These are phyloP conservation scores for Blepharisma japonicum DNA, from an alignment of 73 alveolate species.

Conservation along the genomic window DNA sequence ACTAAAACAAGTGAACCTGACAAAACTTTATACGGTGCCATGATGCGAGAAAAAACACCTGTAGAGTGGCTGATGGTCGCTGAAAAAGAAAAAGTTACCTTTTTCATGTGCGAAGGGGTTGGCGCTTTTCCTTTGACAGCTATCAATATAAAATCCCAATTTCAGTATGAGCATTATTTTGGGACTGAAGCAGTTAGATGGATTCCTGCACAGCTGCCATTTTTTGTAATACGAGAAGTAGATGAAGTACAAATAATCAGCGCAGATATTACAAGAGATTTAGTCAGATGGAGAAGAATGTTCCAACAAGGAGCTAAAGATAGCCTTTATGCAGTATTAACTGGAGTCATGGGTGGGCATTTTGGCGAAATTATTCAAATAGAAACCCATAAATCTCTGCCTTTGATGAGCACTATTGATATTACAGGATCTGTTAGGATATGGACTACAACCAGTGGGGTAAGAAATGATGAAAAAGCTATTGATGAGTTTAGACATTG, in stretches of 20 bases:
- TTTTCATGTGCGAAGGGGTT: constrained; percentile 21
- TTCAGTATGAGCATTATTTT: background rate
- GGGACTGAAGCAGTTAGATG: background rate
- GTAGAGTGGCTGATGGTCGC: constrained; percentile 10
- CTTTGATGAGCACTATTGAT: background rate
- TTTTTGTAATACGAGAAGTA: background rate
- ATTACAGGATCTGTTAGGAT: background rate
- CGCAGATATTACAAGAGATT: background rate
- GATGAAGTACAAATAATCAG: constrained; percentile 7
- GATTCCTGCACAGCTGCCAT: background rate
- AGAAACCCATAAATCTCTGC: background rate
- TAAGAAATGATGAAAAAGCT: background rate
- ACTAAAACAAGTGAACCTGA: background rate
- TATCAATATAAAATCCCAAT: background rate
- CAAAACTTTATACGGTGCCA: background rate
- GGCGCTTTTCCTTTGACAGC: constrained; percentile 28
- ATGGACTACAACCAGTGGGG: background rate
- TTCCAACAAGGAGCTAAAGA: background rate
- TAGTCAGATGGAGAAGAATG: constrained; percentile 27
- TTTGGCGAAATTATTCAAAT: background rate
- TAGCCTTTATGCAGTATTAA: background rate
- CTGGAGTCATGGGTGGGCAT: constrained; percentile 29
- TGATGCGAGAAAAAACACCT: constrained; percentile 8
- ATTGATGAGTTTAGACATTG: background rate
- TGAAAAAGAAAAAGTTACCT: background rate